Conservation (phyloP, 768 basidiomycete species). For the Gymnopilus junonius region DNA sequence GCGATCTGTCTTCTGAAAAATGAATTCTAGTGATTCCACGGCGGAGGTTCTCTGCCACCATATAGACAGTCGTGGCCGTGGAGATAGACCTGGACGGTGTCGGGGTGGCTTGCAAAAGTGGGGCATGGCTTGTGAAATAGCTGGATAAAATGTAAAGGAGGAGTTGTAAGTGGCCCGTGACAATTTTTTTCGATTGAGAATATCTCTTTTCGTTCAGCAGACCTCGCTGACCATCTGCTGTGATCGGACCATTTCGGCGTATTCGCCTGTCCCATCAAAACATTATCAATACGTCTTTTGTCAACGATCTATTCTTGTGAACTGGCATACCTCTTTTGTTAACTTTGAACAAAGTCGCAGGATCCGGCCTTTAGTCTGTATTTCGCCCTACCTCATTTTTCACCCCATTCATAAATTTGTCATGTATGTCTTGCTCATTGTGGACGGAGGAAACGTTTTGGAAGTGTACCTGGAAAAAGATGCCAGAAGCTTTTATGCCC, state of each 20-base stretch:
- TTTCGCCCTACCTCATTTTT: neutral
- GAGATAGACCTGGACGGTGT: conserved; percentile 25
- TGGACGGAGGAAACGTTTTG: conserved; percentile 33
- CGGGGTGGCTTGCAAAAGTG: conserved; percentile 1
- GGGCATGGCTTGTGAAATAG: neutral
- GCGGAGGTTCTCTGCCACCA: conserved; percentile 28
- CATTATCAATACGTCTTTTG: conserved; percentile 16
- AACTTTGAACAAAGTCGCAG: neutral
- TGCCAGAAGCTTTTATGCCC: conserved; percentile 32
- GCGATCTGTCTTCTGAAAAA: conserved; percentile 24
- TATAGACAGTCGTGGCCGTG: conserved; percentile 42
- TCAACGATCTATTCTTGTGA: conserved; percentile 11
- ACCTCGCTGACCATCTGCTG: conserved; percentile 21
- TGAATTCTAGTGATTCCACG: conserved; percentile 36
- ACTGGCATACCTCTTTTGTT: neutral
- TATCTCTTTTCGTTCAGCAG: conserved; percentile 14
- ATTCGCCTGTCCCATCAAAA: conserved; percentile 19
- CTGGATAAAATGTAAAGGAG: conserved; percentile 5
- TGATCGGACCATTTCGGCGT: conserved; percentile 45
- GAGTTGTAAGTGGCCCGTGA: neutral
- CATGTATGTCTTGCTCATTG: conserved; percentile 8
- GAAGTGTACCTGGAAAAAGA: conserved; percentile 43
- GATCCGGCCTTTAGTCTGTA: neutral
- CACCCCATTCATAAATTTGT: conserved; percentile 1
- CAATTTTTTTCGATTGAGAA: conserved; percentile 9